These are phyloP conservation scores for Pythium grandisporangium DNA, from an alignment of 352 stramenopile species.

Conservation along the genomic window DNA sequence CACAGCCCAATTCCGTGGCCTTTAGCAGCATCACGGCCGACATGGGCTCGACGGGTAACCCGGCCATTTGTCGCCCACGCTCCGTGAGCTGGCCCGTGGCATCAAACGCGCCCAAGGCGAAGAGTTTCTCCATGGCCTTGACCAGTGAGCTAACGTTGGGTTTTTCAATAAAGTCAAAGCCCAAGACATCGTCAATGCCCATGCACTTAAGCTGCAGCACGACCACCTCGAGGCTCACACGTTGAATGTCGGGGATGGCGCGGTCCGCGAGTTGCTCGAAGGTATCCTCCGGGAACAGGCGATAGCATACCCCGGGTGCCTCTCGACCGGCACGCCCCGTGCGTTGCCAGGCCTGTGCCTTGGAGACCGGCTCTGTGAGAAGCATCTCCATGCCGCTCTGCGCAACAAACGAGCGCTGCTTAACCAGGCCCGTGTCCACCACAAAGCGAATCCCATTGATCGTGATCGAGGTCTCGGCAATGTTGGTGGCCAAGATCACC, in stretches of 20 bases:
- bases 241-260: constrained; percentile 78
- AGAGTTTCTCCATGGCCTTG: constrained; percentile 80
- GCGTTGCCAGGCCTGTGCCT: constrained; percentile 88
- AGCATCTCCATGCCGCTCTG: constrained; percentile 86
- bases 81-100: constrained; percentile 52
- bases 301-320: constrained; percentile 70
- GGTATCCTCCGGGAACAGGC: constrained; percentile 76
- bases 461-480: constrained; percentile 97
- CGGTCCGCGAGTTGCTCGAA: constrained; percentile 75
- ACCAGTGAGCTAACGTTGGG: constrained; percentile 64
- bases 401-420: constrained; percentile 84
- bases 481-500: constrained; percentile 94
- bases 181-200: constrained; percentile 75
- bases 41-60: constrained; percentile 84
- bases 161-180: constrained; percentile 87
- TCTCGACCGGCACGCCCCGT: constrained; percentile 84
- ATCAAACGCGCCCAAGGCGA: constrained; percentile 62
- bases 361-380: constrained; percentile 78
- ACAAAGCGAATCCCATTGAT: constrained; percentile 95
- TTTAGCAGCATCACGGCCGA: constrained; percentile 85
- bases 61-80: constrained; percentile 74
- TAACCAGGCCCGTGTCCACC: constrained; percentile 81
- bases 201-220: constrained; percentile 84
- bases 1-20: constrained; percentile 64
- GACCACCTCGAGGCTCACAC: constrained; percentile 76